Evolutionary conservation across 495 filamentous ascomycete species (phyloP), one percentile per base, ranked within the genome.

Genomic region (Podospora anserina): DNA sequence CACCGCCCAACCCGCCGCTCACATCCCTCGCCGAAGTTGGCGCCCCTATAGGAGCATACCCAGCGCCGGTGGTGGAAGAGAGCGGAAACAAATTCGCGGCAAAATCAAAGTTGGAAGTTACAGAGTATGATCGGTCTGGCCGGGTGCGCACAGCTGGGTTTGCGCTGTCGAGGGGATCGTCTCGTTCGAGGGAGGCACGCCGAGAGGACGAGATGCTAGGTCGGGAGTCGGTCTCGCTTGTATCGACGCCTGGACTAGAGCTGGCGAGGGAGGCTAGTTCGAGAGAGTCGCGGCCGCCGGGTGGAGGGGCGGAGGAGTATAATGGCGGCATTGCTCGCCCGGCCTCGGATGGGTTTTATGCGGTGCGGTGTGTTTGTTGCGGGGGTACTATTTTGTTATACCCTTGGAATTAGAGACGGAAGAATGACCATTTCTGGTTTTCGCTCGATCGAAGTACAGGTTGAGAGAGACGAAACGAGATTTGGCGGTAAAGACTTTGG

Each of bases 81-180:
- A 99, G 84, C 0, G 95, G 95, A 75, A 97, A 96, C 49, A 98
- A 85, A 74, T 93, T 96, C 56, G 90, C 85, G 60, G 91, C 88
- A 75, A 97, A 97, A 78, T 98, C 95, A 78, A 98, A 99, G 32
- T 91, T 92, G 15, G 94, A 97, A 30, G 89, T 92, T 53, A 97
- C 85, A 11, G 92, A 96, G 80, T 92, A 97, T 61, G 92, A 89
- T 53, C 95, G 90, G 62, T 77, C 78, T 58, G 82, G 79, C 32
- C 73, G 72, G 20, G 49, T 78, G 65, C 67, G 70, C 55, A 74
- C 78, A 30, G 85, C 86, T 54, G 79, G 80, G 74, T 89, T 87
- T 66, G 81, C 80, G 56, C 81, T 82, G 66, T 89, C 87, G 39
- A 94, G 86, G 20, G 92, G 91, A 68, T 94, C 92, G 70, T 95